A percentile compares a stretch with the other conserved stretches of the same genome.
Evolutionary conservation across 1,139 yeast species (phyloP).

Genomic region (Taphrina pruni): DNA sequence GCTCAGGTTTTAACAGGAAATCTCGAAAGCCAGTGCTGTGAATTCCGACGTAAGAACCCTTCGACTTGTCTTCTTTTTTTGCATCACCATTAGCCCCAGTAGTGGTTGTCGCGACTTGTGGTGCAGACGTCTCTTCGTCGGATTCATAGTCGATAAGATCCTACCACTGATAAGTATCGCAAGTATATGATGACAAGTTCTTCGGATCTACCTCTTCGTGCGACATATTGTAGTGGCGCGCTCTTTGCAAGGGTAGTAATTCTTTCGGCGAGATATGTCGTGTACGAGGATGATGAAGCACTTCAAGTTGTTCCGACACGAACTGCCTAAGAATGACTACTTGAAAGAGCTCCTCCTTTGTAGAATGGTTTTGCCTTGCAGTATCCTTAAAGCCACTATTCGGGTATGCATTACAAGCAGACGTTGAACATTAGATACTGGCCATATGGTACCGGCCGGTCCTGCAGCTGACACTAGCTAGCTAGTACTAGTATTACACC

Average conservation of each 20-base stretch:
- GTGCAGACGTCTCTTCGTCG: conserved; percentile 57
- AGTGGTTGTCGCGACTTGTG: conserved; percentile 50
- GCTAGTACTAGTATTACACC: too few relatives aligned
- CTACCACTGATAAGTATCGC: conserved; percentile 55
- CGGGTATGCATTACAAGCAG: background rate
- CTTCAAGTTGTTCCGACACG: background rate
- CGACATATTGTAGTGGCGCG: conserved; percentile 16
- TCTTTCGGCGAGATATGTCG: background rate
- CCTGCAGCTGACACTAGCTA: too few relatives aligned
- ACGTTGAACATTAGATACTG: too few relatives aligned
- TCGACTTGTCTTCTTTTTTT: conserved; percentile 71
- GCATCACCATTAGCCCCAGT: conserved; percentile 48
- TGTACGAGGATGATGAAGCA: conserved; percentile 7
- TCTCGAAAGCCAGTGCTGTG: conserved; percentile 99
- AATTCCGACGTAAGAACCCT: conserved; percentile 97
- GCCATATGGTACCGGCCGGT: too few relatives aligned
- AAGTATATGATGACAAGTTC: too few relatives aligned
- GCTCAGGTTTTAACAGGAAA: conserved; percentile 92
- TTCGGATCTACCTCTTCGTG: conserved; percentile 26
- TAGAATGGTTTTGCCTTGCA: too few relatives aligned
- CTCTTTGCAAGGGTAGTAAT: background rate
- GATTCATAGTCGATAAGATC: conserved; percentile 60
- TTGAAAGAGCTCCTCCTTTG: background rate
- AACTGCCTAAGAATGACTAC: too few relatives aligned
- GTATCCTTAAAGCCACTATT: background rate